phyloP scores from a whole-genome alignment of 495 filamentous ascomycete species.

The Melanomma pulvis-pyrius region DNA sequence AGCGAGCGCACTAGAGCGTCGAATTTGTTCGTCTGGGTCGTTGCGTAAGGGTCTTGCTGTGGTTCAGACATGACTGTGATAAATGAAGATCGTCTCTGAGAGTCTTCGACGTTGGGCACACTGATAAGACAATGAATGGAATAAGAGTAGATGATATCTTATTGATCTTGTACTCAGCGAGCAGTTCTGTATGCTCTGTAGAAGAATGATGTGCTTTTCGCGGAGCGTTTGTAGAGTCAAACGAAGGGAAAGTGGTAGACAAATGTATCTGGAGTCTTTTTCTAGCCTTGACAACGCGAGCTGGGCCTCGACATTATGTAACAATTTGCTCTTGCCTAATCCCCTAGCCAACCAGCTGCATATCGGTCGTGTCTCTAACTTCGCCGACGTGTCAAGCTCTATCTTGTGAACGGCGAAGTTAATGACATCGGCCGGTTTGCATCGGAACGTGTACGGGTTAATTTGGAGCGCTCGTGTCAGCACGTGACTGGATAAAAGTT shows the following conservation, averaged over 20 bases:
- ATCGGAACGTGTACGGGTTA: conserved; percentile 1
- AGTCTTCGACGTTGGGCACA: no score
- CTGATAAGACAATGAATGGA: no score
- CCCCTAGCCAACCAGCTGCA: neutral
- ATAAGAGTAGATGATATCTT: no score
- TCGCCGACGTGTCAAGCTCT: neutral
- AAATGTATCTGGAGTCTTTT: neutral
- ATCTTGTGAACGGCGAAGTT: neutral
- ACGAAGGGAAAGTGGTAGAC: neutral
- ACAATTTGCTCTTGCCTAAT: neutral
- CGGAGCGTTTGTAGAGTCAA: no score
- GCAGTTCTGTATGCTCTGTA: no score
- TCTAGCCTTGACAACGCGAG: neutral
- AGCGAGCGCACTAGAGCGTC: conserved; percentile 49
- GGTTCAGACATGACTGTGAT: no score
- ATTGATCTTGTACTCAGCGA: no score
- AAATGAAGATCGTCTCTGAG: no score
- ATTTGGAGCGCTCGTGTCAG: no score
- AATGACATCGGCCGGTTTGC: conserved; percentile 7
- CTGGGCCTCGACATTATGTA: neutral
- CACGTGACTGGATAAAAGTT: no score
- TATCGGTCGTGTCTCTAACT: no score
- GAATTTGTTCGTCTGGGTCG: neutral
- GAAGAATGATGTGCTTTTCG: no score
- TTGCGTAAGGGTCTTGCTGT: neutral